Conservation (phyloP, 2,329 filamentous ascomycete genomes). For the Passalora sequoiae region DNA sequence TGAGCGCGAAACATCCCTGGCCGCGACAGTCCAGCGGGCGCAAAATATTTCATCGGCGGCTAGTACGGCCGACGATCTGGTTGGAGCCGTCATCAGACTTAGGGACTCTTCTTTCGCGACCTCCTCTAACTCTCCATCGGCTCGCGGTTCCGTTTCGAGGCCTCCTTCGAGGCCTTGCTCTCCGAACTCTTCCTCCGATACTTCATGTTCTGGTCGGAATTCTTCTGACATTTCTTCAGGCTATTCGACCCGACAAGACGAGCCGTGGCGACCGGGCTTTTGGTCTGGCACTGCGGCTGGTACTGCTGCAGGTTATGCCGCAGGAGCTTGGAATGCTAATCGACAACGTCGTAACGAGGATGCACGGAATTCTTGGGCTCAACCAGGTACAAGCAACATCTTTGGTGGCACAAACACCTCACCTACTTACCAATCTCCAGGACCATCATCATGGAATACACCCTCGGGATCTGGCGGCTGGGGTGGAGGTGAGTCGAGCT, state of each 20-base stretch:
- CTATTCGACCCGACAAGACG: slow-evolving; percentile 15
- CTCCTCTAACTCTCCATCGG: no score
- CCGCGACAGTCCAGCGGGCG: not conserved
- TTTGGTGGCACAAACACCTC: slow-evolving; percentile 20
- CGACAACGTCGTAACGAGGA: slow-evolving; percentile 24
- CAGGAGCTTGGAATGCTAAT: slow-evolving; percentile 17
- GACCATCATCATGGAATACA: not conserved
- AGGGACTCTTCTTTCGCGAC: no score
- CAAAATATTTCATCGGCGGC: no score
- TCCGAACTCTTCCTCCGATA: no score
- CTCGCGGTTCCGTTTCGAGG: no score
- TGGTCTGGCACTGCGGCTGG: slow-evolving; percentile 66
- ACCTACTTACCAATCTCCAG: slow-evolving; percentile 6
- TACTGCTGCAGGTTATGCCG: slow-evolving; percentile 46
- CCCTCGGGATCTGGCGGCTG: not conserved
- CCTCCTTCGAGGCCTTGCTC: no score
- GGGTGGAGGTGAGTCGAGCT: slow-evolving; percentile 1
- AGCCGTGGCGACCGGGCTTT: slow-evolving; percentile 67
- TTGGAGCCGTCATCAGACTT: no score
- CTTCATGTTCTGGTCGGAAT: no score
- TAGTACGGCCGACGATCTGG: no score
- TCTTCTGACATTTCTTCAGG: slow-evolving; percentile 7
- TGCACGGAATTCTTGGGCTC: slow-evolving; percentile 31
- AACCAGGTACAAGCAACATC: slow-evolving; percentile 31
- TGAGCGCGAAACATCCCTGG: no score